phyloP scores from a whole-genome alignment of 345 rosid genomes.

The Gossypium anomalum region DNA sequence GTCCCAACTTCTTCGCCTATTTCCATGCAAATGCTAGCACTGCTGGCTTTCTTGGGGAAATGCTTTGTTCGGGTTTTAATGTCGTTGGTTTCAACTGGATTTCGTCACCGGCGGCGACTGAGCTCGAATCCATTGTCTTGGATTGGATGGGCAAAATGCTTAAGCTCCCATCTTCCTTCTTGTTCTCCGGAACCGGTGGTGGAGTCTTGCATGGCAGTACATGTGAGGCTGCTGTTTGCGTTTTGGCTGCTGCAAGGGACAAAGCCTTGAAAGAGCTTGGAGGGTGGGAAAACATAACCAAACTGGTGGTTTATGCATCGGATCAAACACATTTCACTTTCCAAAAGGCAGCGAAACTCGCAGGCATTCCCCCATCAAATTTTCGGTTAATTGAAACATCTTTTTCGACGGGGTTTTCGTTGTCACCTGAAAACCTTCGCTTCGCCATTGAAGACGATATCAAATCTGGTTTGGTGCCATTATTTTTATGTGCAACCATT shows the following conservation, averaged over 20 bases:
- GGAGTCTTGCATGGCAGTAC: conserved; percentile 16
- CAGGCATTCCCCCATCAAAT: conserved; percentile 23
- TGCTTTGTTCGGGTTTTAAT: conserved; percentile 25
- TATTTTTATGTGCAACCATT: conserved; percentile 26
- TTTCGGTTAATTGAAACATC: conserved; percentile 23
- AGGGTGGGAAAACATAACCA: conserved; percentile 18
- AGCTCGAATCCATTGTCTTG: conserved; percentile 27
- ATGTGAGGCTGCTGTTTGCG: conserved; percentile 3
- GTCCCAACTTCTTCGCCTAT: conserved; percentile 28
- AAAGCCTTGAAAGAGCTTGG: background rate
- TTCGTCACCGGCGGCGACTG: conserved; percentile 28
- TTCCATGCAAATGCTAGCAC: conserved; percentile 30
- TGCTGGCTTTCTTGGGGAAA: conserved; percentile 28
- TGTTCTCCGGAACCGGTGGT: conserved; percentile 9
- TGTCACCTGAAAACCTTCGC: conserved; percentile 11
- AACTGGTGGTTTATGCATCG: conserved; percentile 26
- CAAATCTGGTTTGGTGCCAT: conserved; percentile 23
- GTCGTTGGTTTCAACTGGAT: conserved; percentile 23
- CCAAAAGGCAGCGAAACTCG: conserved; percentile 15
- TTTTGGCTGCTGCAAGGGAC: conserved; percentile 5
- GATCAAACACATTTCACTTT: conserved; percentile 12
- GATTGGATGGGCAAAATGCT: conserved; percentile 30
- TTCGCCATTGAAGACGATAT: conserved; percentile 17
- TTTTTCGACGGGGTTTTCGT: conserved; percentile 21
- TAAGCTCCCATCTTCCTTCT: conserved; percentile 17